These are phyloP conservation scores for Eucalyptus pumila DNA, from an alignment of 345 rosid species.

Conservation along the genomic window DNA sequence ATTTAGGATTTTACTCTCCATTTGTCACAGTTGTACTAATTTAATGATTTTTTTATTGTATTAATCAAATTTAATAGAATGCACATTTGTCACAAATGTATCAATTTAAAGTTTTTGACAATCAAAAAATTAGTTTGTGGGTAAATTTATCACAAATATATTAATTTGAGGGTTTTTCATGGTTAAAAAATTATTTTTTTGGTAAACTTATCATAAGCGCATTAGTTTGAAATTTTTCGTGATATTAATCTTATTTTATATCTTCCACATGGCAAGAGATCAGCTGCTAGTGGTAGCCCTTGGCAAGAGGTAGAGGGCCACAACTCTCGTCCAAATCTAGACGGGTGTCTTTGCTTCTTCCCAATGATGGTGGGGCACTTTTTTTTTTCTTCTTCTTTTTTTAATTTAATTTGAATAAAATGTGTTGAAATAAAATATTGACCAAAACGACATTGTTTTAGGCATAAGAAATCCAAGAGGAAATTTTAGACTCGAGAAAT, in stretches of 20 bases:
- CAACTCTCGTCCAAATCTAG: fast-evolving
- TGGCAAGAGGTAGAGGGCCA: fast-evolving
- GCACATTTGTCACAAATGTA: too few species aligned
- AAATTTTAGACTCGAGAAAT: fast-evolving
- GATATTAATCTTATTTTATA: fast-evolving
- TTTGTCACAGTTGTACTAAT: fast-evolving
- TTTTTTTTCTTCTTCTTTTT: too few species aligned
- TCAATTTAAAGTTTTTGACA: fast-evolving
- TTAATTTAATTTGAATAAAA: too few species aligned
- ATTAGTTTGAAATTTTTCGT: fast-evolving
- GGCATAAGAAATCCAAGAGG: too few species aligned
- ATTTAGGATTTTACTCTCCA: too few species aligned
- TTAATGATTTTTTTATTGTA: too few species aligned
- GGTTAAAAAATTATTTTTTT: too few species aligned
- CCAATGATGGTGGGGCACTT: too few species aligned
- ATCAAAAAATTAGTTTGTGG: fast-evolving
- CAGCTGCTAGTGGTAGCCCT: fast-evolving
- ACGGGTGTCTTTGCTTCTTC: fast-evolving
- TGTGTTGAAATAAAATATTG: fast-evolving
- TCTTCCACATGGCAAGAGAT: fast-evolving
- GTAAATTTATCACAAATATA: too few species aligned
- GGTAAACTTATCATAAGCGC: fast-evolving
- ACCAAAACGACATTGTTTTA: too few species aligned
- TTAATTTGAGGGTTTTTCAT: too few species aligned
- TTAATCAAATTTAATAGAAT: fast-evolving